phyloP scores from a whole-genome alignment of 202 grass and related monocot species.

The Sporobolus alterniflorus region DNA sequence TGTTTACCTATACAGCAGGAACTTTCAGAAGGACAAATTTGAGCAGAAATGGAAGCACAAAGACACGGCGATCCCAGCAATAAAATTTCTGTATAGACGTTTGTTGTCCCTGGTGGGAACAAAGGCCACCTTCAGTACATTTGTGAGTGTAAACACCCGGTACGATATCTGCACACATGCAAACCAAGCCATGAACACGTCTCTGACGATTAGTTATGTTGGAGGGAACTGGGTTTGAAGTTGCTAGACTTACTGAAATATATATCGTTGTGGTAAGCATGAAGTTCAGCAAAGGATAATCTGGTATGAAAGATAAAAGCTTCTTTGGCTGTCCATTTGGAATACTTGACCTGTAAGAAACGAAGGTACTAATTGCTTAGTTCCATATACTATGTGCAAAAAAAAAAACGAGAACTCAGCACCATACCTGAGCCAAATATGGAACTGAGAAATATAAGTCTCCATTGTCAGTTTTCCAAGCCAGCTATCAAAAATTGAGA shows the following conservation, averaged over 20 bases:
- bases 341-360: slow-evolving; percentile 67
- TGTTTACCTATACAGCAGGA: slow-evolving; percentile 51
- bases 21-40: slow-evolving; percentile 61
- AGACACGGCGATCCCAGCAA: slow-evolving; percentile 53
- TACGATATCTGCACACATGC: slow-evolving; percentile 69
- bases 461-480: slow-evolving; percentile 96
- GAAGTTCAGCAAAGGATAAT: slow-evolving; percentile 93
- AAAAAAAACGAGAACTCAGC: too few relatives aligned
- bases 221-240: background rate
- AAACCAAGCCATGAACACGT: slow-evolving; percentile 14
- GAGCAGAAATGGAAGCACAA: slow-evolving; percentile 69
- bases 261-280: slow-evolving; percentile 83
- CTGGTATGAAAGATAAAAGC: slow-evolving; percentile 83
- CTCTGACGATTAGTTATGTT: background rate
- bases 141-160: slow-evolving; percentile 69
- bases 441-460: slow-evolving; percentile 94
- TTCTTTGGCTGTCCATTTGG: slow-evolving; percentile 95
- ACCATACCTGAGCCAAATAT: slow-evolving; percentile 95
- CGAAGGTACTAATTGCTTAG: background rate
- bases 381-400: too few relatives aligned
- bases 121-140: slow-evolving; percentile 58
- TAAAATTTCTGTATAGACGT: slow-evolving; percentile 68
- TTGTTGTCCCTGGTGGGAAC: slow-evolving; percentile 73
- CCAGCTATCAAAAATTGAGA: slow-evolving; percentile 56
- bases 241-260: slow-evolving; percentile 57